Percentiles rank a stretch among this genome's conserved stretches.
Evolutionary conservation across 495 filamentous ascomycete species (phyloP).

Genomic region (Hypomontagnella submonticulosa): DNA sequence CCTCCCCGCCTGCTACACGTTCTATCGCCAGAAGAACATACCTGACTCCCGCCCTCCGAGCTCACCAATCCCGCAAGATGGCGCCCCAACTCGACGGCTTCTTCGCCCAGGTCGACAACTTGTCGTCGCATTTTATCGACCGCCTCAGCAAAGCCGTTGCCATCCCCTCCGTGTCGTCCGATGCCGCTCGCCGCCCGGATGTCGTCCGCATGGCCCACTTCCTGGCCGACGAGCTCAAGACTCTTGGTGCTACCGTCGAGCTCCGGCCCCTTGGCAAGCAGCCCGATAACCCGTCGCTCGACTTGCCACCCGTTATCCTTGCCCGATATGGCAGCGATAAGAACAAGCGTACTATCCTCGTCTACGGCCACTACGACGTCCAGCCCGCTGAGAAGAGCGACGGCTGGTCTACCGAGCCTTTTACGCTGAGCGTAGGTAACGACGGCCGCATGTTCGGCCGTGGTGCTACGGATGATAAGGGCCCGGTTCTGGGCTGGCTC

Average conservation of each 20-base stretch:
- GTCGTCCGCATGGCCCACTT: conserved; percentile 97
- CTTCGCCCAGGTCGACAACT: conserved; percentile 87
- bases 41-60: conserved; percentile 58
- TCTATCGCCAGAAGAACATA: conserved; percentile 50
- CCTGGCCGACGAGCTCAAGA: conserved; percentile 81
- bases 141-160: conserved; percentile 92
- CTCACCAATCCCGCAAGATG: conserved; percentile 74
- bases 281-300: conserved; percentile 85
- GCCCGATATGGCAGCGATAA: conserved; percentile 90
- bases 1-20: conserved; percentile 4
- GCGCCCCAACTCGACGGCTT: conserved; percentile 84
- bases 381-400: conserved; percentile 94
- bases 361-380: conserved; percentile 99
- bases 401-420: conserved; percentile 96
- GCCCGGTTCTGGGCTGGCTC: conserved; percentile 95
- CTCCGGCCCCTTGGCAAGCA: conserved; percentile 87
- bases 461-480: conserved; percentile 97
- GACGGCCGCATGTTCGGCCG: conserved; percentile 95
- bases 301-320: conserved; percentile 91
- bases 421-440: conserved; percentile 85
- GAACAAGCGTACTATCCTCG: conserved; percentile 91
- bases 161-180: conserved; percentile 94
- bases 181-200: conserved; percentile 85
- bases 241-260: conserved; percentile 87
- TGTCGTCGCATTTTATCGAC: conserved; percentile 87